phyloP scores from a whole-genome alignment of 73 alveolate species.

The Uronychia binucleata region DNA sequence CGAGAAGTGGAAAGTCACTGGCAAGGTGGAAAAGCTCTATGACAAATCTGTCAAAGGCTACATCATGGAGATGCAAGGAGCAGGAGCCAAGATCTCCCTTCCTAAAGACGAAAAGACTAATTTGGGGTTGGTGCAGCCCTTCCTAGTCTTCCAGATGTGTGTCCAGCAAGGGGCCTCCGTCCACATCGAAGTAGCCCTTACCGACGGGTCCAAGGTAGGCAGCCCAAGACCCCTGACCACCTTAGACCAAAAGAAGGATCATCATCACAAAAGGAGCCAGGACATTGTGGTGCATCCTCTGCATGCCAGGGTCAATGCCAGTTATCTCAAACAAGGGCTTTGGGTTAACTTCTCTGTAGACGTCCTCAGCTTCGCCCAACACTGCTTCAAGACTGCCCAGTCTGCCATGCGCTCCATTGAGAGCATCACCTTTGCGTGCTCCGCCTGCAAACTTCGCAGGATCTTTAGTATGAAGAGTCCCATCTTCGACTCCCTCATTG shows the following conservation, averaged over 20 bases:
- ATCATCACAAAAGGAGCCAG: conserved; percentile 74
- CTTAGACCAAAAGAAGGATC: conserved; percentile 56
- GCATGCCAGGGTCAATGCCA: conserved; percentile 86
- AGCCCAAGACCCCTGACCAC: background rate
- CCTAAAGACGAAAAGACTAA: conserved; percentile 70
- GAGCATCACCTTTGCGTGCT: conserved; percentile 55
- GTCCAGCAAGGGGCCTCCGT: conserved; percentile 67
- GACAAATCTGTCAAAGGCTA: conserved; percentile 48
- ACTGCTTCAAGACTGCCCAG: conserved; percentile 69
- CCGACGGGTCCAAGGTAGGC: conserved; percentile 72
- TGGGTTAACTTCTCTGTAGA: conserved; percentile 86
- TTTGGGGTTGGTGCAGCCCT: conserved; percentile 80
- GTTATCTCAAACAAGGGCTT: conserved; percentile 63
- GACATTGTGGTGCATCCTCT: conserved; percentile 80
- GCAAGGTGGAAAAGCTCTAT: conserved; percentile 30
- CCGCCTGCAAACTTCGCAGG: conserved; percentile 79
- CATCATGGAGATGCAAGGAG: conserved; percentile 26
- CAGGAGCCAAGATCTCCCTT: conserved; percentile 34
- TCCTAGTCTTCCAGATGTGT: conserved; percentile 74
- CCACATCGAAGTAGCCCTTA: conserved; percentile 76
- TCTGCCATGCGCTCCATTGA: conserved; percentile 74
- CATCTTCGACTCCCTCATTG: conserved; percentile 25
- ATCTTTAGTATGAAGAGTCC: conserved; percentile 89
- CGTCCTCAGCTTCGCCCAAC: conserved; percentile 65
- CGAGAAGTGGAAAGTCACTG: conserved; percentile 49